Conservation (phyloP, 2,329 filamentous ascomycete species). For the Trichoderma brevicompactum region DNA sequence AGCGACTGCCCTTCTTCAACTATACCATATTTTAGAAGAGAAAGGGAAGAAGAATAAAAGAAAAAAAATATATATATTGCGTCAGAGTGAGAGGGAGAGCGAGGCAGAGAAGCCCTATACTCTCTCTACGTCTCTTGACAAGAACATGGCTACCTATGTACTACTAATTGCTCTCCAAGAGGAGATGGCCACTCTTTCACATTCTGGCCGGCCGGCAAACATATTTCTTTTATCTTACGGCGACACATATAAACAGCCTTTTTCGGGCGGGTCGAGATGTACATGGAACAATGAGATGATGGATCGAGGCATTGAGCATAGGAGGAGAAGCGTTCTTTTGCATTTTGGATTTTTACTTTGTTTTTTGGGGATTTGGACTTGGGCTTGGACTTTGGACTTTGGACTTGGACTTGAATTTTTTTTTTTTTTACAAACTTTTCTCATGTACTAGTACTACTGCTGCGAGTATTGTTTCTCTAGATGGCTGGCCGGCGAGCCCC, state of each 20-base stretch:
- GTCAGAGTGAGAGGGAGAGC: not conserved
- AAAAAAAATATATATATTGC: too few relatives aligned
- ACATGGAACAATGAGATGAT: not conserved
- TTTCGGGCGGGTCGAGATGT: slow-evolving; percentile 1
- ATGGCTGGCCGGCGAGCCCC: slow-evolving; percentile 13
- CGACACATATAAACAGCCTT: slow-evolving; percentile 7
- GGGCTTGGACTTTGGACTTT: too few relatives aligned
- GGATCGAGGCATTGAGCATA: slow-evolving; percentile 10
- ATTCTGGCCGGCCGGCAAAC: too few relatives aligned
- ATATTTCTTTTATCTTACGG: slow-evolving; percentile 6
- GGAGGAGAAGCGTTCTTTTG: slow-evolving; percentile 24
- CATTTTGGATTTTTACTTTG: not conserved
- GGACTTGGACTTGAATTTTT: not conserved
- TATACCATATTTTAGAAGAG: not conserved
- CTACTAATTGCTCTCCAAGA: not conserved
- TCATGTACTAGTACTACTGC: slow-evolving; percentile 16
- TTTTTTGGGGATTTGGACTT: not conserved
- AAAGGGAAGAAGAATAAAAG: not conserved
- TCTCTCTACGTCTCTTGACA: not conserved
- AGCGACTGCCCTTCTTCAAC: slow-evolving; percentile 9
- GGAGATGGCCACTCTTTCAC: not conserved
- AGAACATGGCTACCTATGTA: slow-evolving; percentile 8
- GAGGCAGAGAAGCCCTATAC: not conserved
- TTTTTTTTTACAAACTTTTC: not conserved
- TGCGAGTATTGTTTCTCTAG: not conserved